Evolutionary conservation across 2,329 filamentous ascomycete species (phyloP).

Genomic region (Phialemonium atrogriseum): DNA sequence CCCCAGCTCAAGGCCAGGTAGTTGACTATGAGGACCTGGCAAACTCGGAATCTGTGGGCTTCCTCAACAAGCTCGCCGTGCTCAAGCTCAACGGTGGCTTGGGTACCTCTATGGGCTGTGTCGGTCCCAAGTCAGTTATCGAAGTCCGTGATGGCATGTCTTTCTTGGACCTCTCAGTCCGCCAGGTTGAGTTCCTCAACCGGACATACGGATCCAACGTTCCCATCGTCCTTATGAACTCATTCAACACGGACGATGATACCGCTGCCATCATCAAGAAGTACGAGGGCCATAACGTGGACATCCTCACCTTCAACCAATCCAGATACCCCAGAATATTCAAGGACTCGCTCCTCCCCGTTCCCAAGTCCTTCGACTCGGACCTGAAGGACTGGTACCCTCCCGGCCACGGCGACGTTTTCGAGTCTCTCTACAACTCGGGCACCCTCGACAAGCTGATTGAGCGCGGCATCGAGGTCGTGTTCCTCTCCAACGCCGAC

Average conservation of each 20-base stretch:
- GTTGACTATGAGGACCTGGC: conserved; percentile 88
- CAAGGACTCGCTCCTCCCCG: conserved; percentile 96
- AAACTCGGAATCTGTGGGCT: conserved; percentile 84
- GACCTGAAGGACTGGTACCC: conserved; percentile 97
- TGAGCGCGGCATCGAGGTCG: conserved; percentile 88
- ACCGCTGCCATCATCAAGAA: conserved; percentile 99
- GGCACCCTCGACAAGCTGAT: conserved; percentile 95
- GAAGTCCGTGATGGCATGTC: conserved; percentile 99
- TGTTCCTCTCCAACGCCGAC: conserved; percentile 98
- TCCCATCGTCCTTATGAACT: conserved; percentile 99
- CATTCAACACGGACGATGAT: conserved; percentile 98
- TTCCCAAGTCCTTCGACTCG: conserved; percentile 81
- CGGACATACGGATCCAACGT: conserved; percentile 96
- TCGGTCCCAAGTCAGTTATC: conserved; percentile 98
- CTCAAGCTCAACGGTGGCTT: conserved; percentile 99
- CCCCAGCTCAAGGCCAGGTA: conserved; percentile 87
- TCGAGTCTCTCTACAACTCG: conserved; percentile 99
- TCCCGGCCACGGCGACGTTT: conserved; percentile 97
- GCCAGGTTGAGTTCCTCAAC: conserved; percentile 99
- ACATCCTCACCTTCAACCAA: conserved; percentile 99
- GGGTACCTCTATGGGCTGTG: conserved; percentile 98
- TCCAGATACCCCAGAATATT: conserved; percentile 95
- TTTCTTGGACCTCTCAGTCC: conserved; percentile 96
- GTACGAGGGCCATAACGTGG: conserved; percentile 99
- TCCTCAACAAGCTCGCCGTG: conserved; percentile 94